These are phyloP conservation scores for Neobulgaria alba DNA, from an alignment of 2,329 filamentous ascomycete genomes.

Conservation along the genomic window DNA sequence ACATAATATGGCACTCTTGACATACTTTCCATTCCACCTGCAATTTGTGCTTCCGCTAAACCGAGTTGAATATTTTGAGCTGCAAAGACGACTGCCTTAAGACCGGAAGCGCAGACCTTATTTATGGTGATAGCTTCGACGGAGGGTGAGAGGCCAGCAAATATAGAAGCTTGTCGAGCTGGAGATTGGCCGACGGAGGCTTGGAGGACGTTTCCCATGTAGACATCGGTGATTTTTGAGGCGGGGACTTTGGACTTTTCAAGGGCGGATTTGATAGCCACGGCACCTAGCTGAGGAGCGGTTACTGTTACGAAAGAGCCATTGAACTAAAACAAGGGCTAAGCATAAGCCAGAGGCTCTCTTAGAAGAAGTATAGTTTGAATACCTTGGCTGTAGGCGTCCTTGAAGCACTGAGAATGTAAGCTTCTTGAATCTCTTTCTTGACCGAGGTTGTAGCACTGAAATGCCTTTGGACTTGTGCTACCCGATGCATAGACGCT, in stretches of 20 bases:
- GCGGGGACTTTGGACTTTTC: slow-evolving; percentile 76
- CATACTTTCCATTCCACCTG: slow-evolving; percentile 99
- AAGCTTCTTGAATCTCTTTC: slow-evolving; percentile 78
- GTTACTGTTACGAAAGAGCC: slow-evolving; percentile 77
- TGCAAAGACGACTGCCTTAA: slow-evolving; percentile 85
- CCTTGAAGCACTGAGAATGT: slow-evolving; percentile 82
- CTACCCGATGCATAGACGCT: slow-evolving; percentile 32
- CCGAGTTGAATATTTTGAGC: slow-evolving; percentile 94
- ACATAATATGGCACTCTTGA: slow-evolving; percentile 86
- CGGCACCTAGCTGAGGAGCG: slow-evolving; percentile 80
- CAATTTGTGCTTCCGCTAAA: slow-evolving; percentile 77
- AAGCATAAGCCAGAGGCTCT: neutral
- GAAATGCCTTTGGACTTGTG: slow-evolving; percentile 42
- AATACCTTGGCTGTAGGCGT: slow-evolving; percentile 82
- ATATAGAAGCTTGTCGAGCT: slow-evolving; percentile 81
- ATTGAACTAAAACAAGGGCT: slow-evolving; percentile 63
- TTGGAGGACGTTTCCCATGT: slow-evolving; percentile 94
- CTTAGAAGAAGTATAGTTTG: slow-evolving; percentile 3
- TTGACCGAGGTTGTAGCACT: slow-evolving; percentile 37
- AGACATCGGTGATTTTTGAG: slow-evolving; percentile 80
- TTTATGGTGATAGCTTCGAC: slow-evolving; percentile 91
- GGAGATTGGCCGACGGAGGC: slow-evolving; percentile 81
- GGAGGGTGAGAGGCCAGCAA: slow-evolving; percentile 72
- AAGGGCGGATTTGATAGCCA: slow-evolving; percentile 85
- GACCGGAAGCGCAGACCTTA: slow-evolving; percentile 92